Evolutionary conservation across 768 basidiomycete species (phyloP), one percentile per base, ranked within the genome.

Genomic region (Trametes punicea): DNA sequence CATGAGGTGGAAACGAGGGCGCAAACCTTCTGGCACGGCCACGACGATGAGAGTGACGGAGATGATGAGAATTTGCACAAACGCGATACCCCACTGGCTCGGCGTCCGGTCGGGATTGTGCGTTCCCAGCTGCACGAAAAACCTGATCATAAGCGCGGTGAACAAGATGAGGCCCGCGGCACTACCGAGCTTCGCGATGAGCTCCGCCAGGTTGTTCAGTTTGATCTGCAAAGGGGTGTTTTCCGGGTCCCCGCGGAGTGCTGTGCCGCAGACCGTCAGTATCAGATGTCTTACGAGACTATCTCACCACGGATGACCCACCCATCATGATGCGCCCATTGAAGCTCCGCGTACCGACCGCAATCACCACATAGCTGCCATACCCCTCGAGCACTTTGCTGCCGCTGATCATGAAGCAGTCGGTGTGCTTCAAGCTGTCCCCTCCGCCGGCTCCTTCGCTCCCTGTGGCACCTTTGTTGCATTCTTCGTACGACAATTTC

Each of bases 301-400:
- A 2, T n/a, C 36, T 9, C 8, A 6, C 26, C 26, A 53, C 38
- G 56, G 18, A 41, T 4, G 16, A 74, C 87, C 31, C 65, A 96
- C 93, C 89, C 87, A 96, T 96, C 91, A 98, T 93, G 65, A 98
- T 94, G 41, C 93, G 83, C 36, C 97, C 97, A 68, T 98, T 93
- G 73, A 98, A 98, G 62, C 88, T 92, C 73, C 87, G 90, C 11
- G 82, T 83, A 10, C 97, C 97, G 46, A 98, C 93, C 2, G 93
- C 86, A 47, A 97, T 88, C 47, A 98, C 84, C 46, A 99, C 86
- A 65, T 98, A 99, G 55, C 77, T 80, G 25, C 97, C 97, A 41
- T 96, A 88, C 39, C 97, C 97, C 72, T 98, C 97, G 20, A 93
- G 74, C 36, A 99, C 91, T 71, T 96, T 98, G 68, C 83, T 84